Evolutionary conservation across 164 flowering plant genomes (phyloP), one percentile per base, ranked within the genome.

Genomic region (Macadamia integrifolia): DNA sequence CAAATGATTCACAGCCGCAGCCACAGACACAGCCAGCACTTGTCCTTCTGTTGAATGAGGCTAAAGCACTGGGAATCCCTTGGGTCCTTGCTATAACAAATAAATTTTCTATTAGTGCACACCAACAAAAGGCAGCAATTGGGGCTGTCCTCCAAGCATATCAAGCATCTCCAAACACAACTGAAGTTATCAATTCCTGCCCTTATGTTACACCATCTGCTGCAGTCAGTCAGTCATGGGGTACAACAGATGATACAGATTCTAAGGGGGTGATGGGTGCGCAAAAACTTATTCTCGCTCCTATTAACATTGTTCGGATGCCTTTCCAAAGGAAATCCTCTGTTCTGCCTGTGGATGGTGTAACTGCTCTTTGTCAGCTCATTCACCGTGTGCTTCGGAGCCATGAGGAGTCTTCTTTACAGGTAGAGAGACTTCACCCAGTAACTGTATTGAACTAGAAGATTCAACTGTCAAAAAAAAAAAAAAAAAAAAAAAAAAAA

Each of bases 1-100:
- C 90, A 68, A 74, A 79, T 75, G 74, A 70, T 66, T 74, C 83
- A 28, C 74, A 80, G 58, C 84, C 74, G 31, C 82, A 80, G 61
- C 95, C 83, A 28, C 74, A 80, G 58, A 83, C 74, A 40, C 82
- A 80, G 61, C 95, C 98, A 53, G 95, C 92, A 44, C 97, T 92
- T 59, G 77, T 86, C 9, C 87, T 90, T 67, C 79, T 94, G 31
- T 72, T 94, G 66, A 81, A 94, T 70, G 98, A 94, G 78, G 96
- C 88, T 58, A 90, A 92, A 79, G 85, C 88, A 58, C 90, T 90
- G 35, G 97, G 95, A 40, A 82, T 92, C 49, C 99, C 97, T 60
- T 92, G 97, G 99, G 83, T 94, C 59, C 91, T 94, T 63, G 97
- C 97, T 42, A 78, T 94, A 68, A 92, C 98, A 56, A 94, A 94